Base-by-base conservation (phyloP, 345 rosid genomes). In the Camelina laxa region DNA sequence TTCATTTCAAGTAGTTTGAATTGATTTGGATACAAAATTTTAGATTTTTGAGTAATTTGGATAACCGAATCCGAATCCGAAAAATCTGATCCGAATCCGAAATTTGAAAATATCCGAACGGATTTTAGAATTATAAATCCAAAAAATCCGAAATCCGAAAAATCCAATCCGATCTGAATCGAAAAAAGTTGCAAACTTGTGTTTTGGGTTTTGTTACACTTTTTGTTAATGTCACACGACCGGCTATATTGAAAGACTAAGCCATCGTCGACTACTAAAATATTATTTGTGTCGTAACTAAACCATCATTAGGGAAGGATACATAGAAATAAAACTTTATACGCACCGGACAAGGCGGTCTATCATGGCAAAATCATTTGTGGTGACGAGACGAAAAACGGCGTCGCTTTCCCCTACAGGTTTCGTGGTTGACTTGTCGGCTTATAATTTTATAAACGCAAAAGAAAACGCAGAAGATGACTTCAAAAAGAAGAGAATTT, bases 151-250 rank as follows among this genome's bases (percentile, higher is more conserved):
- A n/a, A n/a, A n/a, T n/a, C n/a, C n/a, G n/a, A n/a, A n/a, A n/a
- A n/a, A n/a, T n/a, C n/a, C n/a, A n/a, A n/a, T n/a, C n/a, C n/a
- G n/a, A n/a, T n/a, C n/a, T n/a, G n/a, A n/a, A n/a, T n/a, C n/a
- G n/a, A n/a, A 41, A 5, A 55, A 57, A 69, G 79, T 30, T 69
- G 67, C 53, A 70, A 64, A 76, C 80, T 76, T 76, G 72, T 64
- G 66, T 47, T 70, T 55, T 70, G 66, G 75, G 69, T 69, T 69
- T 38, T 56, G 51, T 17, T 42, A 31, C 22, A 11, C 60, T 47
- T 67, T 27, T 19, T 11, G 59, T 14, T 69, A 63, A 33, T 57
- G 73, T 65, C n/a, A n/a, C 65, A 74, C 78, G 0, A 67, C 38
- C 60, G 61, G 78, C 57, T 36, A 63, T 49, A n/a, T 17, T 56